These are phyloP conservation scores for Brassica incana DNA, from an alignment of 345 rosid genomes.

Conservation along the genomic window DNA sequence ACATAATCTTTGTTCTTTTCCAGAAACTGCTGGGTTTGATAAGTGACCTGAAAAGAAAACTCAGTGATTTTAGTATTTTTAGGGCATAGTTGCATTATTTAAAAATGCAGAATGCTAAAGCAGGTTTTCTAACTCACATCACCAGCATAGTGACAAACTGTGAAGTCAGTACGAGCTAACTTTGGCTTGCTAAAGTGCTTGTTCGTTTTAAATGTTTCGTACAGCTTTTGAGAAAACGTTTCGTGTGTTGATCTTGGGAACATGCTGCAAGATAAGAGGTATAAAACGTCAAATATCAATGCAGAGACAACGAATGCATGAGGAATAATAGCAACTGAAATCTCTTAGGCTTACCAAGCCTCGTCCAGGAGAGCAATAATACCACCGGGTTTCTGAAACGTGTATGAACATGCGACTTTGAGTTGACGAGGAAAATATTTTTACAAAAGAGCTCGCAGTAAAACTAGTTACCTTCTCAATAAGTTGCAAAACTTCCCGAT, in stretches of 20 bases:
- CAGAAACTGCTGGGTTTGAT: constrained; percentile 87
- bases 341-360: constrained; percentile 75
- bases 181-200: constrained; percentile 90
- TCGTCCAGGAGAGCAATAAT: constrained; percentile 94
- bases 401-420: neutral
- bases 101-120: constrained; percentile 1
- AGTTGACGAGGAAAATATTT: constrained; percentile 6
- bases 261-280: constrained; percentile 62
- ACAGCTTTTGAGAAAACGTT: constrained; percentile 95
- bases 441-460: neutral
- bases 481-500: constrained; percentile 83
- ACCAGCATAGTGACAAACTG: constrained; percentile 95
- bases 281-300: constrained; percentile 15
- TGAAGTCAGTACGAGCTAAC: constrained; percentile 87
- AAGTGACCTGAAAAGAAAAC: constrained; percentile 71
- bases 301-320: neutral
- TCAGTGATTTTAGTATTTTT: neutral
- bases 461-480: constrained; percentile 78
- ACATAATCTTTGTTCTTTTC: constrained; percentile 98
- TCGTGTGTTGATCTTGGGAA: constrained; percentile 97
- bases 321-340: constrained; percentile 21
- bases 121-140: constrained; percentile 63
- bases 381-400: constrained; percentile 90
- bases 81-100: constrained; percentile 11
- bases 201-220: constrained; percentile 74